Percentiles rank a stretch among this genome's conserved stretches.
These are phyloP conservation scores for Pseudopyricularia cyperi DNA, from an alignment of 2,329 filamentous ascomycete genomes.

Conservation along the genomic window DNA sequence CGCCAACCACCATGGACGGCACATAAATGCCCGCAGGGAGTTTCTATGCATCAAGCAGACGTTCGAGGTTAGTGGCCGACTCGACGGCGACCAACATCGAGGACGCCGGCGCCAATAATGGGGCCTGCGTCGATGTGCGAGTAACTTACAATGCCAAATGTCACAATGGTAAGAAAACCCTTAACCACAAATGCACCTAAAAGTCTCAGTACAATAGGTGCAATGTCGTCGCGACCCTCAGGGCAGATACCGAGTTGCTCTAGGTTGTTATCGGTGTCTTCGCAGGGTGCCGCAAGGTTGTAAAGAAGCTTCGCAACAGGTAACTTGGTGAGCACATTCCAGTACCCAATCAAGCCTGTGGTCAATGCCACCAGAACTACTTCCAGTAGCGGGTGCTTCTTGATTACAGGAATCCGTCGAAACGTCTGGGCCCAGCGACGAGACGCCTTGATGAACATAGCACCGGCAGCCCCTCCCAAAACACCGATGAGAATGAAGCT, in stretches of 20 bases:
- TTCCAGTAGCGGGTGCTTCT: slow-evolving; percentile 72
- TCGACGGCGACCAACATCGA: too few species aligned
- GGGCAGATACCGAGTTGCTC: slow-evolving; percentile 68
- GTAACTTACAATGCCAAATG: slow-evolving; percentile 66
- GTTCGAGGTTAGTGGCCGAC: not conserved
- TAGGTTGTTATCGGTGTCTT: slow-evolving; percentile 50
- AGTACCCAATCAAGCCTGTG: slow-evolving; percentile 79
- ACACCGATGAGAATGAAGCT: slow-evolving; percentile 79
- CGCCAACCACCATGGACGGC: slow-evolving; percentile 96
- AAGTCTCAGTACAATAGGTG: slow-evolving; percentile 58
- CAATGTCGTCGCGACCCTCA: slow-evolving; percentile 58
- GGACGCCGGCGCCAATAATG: too few species aligned
- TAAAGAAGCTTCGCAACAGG: slow-evolving; percentile 84
- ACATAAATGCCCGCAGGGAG: slow-evolving; percentile 95
- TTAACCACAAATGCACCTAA: slow-evolving; percentile 79
- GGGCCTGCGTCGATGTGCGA: too few species aligned
- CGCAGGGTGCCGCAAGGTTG: slow-evolving; percentile 81
- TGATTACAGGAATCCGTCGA: slow-evolving; percentile 67
- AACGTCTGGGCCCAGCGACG: slow-evolving; percentile 82
- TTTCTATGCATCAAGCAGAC: slow-evolving; percentile 37
- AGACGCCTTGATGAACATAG: slow-evolving; percentile 93
- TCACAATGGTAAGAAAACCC: slow-evolving; percentile 73
- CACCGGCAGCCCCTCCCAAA: slow-evolving; percentile 72
- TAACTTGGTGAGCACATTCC: slow-evolving; percentile 82
- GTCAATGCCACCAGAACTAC: slow-evolving; percentile 76